phyloP scores from a whole-genome alignment of 2,329 filamentous ascomycete species.

The Emmonsiellopsis sp. region DNA sequence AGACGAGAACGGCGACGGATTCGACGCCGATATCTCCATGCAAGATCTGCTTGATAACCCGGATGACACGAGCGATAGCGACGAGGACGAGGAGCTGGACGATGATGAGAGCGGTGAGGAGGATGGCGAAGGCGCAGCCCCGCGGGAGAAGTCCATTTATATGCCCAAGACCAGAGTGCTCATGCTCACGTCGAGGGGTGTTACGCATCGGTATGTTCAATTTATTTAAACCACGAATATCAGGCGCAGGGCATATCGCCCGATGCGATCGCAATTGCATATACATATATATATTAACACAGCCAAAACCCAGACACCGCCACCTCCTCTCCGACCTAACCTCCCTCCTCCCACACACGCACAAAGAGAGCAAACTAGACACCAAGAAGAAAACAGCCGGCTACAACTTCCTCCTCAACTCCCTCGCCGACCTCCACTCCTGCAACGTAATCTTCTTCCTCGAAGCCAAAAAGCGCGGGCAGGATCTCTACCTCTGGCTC shows the following conservation, averaged over 20 bases:
- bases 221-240: conserved; percentile 6
- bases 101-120: conserved; percentile 12
- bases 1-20: conserved; percentile 2
- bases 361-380: conserved; percentile 94
- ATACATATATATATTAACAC: background rate
- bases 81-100: conserved; percentile 56
- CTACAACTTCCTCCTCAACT: conserved; percentile 68
- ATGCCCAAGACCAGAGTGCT: conserved; percentile 57
- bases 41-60: conserved; percentile 13
- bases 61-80: conserved; percentile 20
- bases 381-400: conserved; percentile 64
- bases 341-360: conserved; percentile 78
- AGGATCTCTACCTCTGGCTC: conserved; percentile 92
- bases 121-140: conserved; percentile 14
- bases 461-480: conserved; percentile 76
- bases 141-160: conserved; percentile 12
- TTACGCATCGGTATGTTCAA: conserved; percentile 64
- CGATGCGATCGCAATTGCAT: background rate
- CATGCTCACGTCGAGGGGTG: conserved; percentile 84
- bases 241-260: background rate
- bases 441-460: conserved; percentile 95
- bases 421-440: conserved; percentile 69
- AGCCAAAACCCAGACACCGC: conserved; percentile 57
- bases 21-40: conserved; percentile 10
- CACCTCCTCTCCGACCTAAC: conserved; percentile 87